Evolutionary conservation across 1,139 yeast species (phyloP), one percentile per base, ranked within the genome.

Genomic region (Yarrowia galli): DNA sequence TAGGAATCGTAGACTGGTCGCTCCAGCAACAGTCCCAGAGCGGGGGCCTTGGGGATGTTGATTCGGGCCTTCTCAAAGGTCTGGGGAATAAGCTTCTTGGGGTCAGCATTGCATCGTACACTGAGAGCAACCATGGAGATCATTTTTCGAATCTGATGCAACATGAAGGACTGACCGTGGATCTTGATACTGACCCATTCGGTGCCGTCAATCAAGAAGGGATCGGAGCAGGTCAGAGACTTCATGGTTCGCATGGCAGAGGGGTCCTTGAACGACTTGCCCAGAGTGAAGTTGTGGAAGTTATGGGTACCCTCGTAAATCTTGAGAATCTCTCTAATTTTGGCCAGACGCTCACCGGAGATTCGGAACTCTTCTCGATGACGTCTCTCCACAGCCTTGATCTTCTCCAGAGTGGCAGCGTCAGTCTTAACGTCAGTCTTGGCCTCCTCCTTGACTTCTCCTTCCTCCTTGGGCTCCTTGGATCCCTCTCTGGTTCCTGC

Each of bases 121-220:
- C 91, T 87, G 68, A 95, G 82, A 0, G 93, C 86, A 1, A 97
- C 97, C 97, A 95, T 89, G 35, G 98, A 96, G 69, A 96, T 92
- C 99, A 95, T 95, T 77, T 95, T 95, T 77, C 99, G 87, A 75
- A 95, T 95, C 82, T 95, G 99, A 79, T 95, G 99, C 71, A 95
- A 83, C 99, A 96, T 96, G 78, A 95, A 95, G 10, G 98, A 92
- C 79, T 95, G 99, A 3, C 99, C 99, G 76, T 95, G 99, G 71
- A 95, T 91, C 79, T 95, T 95, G 74, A 96, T 89, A 1, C 97
- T 91, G 6, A 92, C 85, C 99, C 99, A 95, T 76, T 95, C 98
- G 7, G 98, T 92, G 67, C 91, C 92, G 74, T 93, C 91, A 73
- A 96, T 93, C 65, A 91, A 88, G 78, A 92, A 91, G 3, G 99